These are phyloP conservation scores for Lactarius hatsudake DNA, from an alignment of 768 basidiomycete species.

Conservation along the genomic window DNA sequence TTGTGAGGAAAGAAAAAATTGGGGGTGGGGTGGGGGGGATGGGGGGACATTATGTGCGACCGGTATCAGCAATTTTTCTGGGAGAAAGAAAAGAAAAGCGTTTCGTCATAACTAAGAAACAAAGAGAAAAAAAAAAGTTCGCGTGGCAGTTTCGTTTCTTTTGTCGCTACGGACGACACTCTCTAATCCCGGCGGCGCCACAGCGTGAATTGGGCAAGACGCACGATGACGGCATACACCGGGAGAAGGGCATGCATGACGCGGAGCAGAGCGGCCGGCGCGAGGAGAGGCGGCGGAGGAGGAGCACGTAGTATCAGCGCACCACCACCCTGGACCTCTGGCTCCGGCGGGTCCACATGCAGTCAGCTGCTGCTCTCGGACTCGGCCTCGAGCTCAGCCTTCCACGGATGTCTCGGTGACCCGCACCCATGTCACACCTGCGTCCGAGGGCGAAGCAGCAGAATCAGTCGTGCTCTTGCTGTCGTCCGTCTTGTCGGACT, in stretches of 20 bases:
- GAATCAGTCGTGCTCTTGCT: slow-evolving; percentile 29
- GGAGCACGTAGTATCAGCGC: slow-evolving; percentile 13
- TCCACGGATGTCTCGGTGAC: slow-evolving; percentile 17
- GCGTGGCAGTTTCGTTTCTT: neutral
- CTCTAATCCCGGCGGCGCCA: slow-evolving; percentile 19
- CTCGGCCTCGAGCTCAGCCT: slow-evolving; percentile 8
- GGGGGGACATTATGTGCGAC: slow-evolving; percentile 7
- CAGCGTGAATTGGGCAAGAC: slow-evolving; percentile 17
- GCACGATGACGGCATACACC: slow-evolving; percentile 22
- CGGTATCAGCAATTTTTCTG: slow-evolving; percentile 19
- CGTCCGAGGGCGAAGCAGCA: slow-evolving; percentile 23
- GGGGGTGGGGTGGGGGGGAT: neutral
- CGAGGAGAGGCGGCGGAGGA: slow-evolving; percentile 1
- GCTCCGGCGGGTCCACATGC: slow-evolving; percentile 21
- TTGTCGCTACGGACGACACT: neutral
- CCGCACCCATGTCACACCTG: slow-evolving; percentile 20
- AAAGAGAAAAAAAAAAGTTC: slow-evolving; percentile 1
- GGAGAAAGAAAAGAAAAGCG: neutral
- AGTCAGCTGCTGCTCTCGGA: slow-evolving; percentile 19
- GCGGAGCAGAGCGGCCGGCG: slow-evolving; percentile 18
- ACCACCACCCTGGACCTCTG: neutral
- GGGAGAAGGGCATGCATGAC: slow-evolving; percentile 22
- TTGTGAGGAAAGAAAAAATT: neutral
- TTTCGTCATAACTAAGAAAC: slow-evolving; percentile 3
- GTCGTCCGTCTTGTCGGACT: slow-evolving; percentile 37